Evolutionary conservation across 371 early-diverging fungal species (phyloP).

Genomic region (Rhizopus sp.): DNA sequence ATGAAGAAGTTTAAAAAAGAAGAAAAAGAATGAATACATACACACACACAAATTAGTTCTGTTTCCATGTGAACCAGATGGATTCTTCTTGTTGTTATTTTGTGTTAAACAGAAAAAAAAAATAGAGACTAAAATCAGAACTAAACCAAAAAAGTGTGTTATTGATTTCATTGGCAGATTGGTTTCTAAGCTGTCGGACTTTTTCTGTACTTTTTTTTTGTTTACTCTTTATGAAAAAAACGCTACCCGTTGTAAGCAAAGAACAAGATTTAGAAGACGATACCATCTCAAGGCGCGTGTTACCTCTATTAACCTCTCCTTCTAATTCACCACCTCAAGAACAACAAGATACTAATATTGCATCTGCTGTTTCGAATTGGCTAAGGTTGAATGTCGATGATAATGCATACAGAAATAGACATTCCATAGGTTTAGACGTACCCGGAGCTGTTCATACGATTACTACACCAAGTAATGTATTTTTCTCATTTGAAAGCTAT

Average conservation of each 20-base stretch:
- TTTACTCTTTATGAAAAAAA: conserved; percentile 13
- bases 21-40: not conserved
- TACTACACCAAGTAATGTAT: conserved; percentile 24
- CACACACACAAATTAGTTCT: no score
- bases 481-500: not conserved
- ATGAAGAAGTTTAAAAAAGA: not conserved
- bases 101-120: not conserved
- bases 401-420: conserved; percentile 10
- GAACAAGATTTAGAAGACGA: conserved; percentile 24
- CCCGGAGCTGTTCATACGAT: conserved; percentile 41
- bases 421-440: conserved; percentile 35
- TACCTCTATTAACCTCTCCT: conserved; percentile 20
- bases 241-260: conserved; percentile 26
- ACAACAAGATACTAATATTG: not conserved
- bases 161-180: not conserved
- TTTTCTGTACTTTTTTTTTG: no score
- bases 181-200: no score
- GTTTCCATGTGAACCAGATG: no score
- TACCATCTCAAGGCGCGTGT: conserved; percentile 17
- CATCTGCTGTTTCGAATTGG: conserved; percentile 21
- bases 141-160: not conserved
- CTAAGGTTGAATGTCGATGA: conserved; percentile 9
- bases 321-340: not conserved
- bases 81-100: not conserved
- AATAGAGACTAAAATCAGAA: conserved; percentile 18